Evolutionary conservation across 495 filamentous ascomycete genomes (phyloP).

Genomic region (Halenospora varia): DNA sequence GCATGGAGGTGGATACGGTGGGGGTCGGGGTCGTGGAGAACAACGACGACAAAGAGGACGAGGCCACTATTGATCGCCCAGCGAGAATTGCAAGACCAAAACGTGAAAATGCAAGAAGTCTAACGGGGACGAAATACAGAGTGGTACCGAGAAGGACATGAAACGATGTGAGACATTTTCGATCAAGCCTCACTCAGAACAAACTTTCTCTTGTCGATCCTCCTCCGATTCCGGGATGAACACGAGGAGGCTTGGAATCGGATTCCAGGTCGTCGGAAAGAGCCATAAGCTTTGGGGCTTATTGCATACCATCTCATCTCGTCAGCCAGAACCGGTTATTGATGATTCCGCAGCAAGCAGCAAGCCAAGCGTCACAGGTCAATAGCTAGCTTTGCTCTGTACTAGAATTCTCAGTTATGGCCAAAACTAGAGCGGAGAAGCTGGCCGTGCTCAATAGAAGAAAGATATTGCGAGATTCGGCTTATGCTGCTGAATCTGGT

Average conservation of each 20-base stretch:
- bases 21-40: conserved; percentile 11
- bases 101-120: not conserved
- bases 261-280: not conserved
- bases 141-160: not conserved
- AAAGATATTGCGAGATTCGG: too few relatives aligned
- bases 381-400: too few relatives aligned
- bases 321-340: not conserved
- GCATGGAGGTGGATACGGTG: conserved; percentile 17
- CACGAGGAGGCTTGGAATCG: not conserved
- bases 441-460: too few relatives aligned
- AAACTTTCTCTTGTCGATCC: not conserved
- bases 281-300: not conserved
- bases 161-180: not conserved
- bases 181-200: not conserved
- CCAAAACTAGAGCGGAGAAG: too few relatives aligned
- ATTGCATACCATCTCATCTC: not conserved
- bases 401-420: too few relatives aligned
- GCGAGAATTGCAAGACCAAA: not conserved
- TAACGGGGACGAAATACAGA: not conserved
- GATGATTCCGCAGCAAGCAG: not conserved
- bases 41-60: conserved; percentile 19
- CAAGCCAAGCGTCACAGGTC: not conserved
- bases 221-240: not conserved
- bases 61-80: conserved; percentile 11
- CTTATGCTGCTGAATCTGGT: too few relatives aligned